phyloP scores from a whole-genome alignment of 768 basidiomycete species.

The Naganishia onofrii region DNA sequence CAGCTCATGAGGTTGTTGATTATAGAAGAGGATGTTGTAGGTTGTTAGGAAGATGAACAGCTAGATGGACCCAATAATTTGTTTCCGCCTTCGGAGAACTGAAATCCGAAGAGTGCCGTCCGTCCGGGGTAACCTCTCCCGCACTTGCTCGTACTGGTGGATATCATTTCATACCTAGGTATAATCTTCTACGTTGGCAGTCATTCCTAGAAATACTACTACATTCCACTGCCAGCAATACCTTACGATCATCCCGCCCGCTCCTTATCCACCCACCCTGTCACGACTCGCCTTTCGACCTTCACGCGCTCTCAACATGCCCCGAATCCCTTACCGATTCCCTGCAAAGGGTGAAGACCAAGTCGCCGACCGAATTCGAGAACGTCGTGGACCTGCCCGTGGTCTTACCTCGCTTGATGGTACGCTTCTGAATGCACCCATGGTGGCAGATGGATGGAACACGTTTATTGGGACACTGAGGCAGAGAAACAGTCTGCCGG shows the following conservation, averaged over 20 bases:
- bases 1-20: too few species aligned
- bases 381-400: constrained; percentile 40
- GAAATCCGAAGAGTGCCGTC: constrained; percentile 6
- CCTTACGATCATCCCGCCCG: neutral
- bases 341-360: constrained; percentile 23
- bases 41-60: too few species aligned
- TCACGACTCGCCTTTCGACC: constrained; percentile 15
- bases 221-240: too few species aligned
- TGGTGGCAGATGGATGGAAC: constrained; percentile 46
- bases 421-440: constrained; percentile 46
- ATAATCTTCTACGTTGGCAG: neutral
- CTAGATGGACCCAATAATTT: too few species aligned
- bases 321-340: constrained; percentile 42
- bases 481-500: constrained; percentile 43
- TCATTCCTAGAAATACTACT: too few species aligned
- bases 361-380: constrained; percentile 47
- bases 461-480: constrained; percentile 46
- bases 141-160: neutral
- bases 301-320: constrained; percentile 31
- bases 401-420: constrained; percentile 50
- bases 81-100: neutral
- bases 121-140: constrained; percentile 10
- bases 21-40: too few species aligned
- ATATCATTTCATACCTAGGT: too few species aligned
- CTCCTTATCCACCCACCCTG: constrained; percentile 4